Evolutionary conservation across 495 filamentous ascomycete species (phyloP).

Genomic region (Usnea hakonensis): DNA sequence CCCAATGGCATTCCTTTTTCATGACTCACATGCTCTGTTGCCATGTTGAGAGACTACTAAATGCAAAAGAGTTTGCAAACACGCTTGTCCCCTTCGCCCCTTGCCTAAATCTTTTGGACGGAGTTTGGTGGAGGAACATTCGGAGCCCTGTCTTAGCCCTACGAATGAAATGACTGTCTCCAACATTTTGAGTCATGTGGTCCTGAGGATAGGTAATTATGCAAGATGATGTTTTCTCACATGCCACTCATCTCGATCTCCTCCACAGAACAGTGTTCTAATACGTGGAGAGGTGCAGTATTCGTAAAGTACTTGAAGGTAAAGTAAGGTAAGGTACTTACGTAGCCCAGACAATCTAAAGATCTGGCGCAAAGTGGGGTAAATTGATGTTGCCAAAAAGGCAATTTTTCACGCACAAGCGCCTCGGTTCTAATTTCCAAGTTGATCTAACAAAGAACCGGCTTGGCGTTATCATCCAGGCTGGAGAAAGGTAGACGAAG

Average conservation of each 20-base stretch:
- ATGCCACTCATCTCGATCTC: not conserved
- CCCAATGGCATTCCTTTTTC: not conserved
- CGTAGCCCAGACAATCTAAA: not conserved
- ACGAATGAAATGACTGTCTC: not conserved
- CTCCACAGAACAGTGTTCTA: no score
- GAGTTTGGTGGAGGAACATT: not conserved
- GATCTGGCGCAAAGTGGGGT: not conserved
- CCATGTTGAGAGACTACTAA: not conserved
- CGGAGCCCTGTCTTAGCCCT: constrained; percentile 1
- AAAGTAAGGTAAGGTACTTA: no score
- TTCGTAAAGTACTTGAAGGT: no score
- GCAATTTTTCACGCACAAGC: constrained; percentile 2
- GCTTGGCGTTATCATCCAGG: not conserved
- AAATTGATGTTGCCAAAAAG: not conserved
- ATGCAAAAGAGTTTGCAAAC: not conserved
- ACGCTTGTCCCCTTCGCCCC: constrained; percentile 2
- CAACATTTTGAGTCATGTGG: not conserved
- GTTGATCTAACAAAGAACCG: not conserved
- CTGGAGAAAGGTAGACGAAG: not conserved
- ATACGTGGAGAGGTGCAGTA: no score
- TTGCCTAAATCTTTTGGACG: not conserved
- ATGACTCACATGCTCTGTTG: constrained; percentile 16
- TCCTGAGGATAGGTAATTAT: not conserved
- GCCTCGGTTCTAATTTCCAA: not conserved
- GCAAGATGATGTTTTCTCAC: not conserved